phyloP scores from a whole-genome alignment of 2,329 filamentous ascomycete species.

The Ascochyta pisi region DNA sequence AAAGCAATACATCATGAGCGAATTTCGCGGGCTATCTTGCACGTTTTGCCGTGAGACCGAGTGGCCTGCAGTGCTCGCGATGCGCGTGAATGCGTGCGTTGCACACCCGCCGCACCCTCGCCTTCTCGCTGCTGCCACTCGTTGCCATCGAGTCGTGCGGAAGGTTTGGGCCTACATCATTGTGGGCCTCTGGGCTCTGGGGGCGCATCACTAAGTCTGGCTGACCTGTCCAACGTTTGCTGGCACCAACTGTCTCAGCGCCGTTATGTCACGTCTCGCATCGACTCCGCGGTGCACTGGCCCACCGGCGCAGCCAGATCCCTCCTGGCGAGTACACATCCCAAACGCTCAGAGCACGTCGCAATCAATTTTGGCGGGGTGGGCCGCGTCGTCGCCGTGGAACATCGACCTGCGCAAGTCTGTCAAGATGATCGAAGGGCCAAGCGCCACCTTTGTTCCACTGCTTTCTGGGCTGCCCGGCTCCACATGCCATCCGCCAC shows the following conservation, averaged over 20 bases:
- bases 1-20: conserved; percentile 18
- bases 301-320: conserved; percentile 15
- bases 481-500: conserved; percentile 24
- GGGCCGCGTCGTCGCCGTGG: conserved; percentile 14
- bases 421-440: conserved; percentile 4
- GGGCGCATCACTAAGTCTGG: conserved; percentile 26
- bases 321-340: conserved; percentile 12
- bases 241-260: conserved; percentile 28
- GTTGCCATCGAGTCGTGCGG: conserved; percentile 11
- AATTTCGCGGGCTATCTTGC: conserved; percentile 13
- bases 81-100: not conserved
- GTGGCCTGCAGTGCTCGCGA: conserved; percentile 7
- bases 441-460: conserved; percentile 17
- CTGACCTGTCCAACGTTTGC: conserved; percentile 30
- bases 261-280: conserved; percentile 24
- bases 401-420: conserved; percentile 6
- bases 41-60: conserved; percentile 10
- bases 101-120: no score
- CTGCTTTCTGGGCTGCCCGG: conserved; percentile 19
- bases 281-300: conserved; percentile 11
- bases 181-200: conserved; percentile 24
- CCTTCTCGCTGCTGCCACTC: not conserved
- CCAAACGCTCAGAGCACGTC: conserved; percentile 15
- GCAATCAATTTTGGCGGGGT: conserved; percentile 16
- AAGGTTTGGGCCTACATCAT: conserved; percentile 28